Evolutionary conservation across 2,329 filamentous ascomycete species (phyloP).

Genomic region (Trichophyton equinum): DNA sequence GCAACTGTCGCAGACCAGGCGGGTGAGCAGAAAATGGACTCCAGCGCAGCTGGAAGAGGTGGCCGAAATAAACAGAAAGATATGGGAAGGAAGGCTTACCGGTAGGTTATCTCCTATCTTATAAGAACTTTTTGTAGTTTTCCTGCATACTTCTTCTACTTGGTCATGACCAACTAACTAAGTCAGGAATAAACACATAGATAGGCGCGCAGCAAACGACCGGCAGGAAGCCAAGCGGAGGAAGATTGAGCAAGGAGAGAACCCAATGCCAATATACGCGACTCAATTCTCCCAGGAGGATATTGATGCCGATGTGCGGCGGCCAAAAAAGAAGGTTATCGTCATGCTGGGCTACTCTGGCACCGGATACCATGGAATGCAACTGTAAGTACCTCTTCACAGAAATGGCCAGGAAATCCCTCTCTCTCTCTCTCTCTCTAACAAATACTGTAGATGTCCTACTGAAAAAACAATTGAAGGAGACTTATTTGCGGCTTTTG

Average conservation of each 20-base stretch:
- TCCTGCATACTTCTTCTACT: background rate
- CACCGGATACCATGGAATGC: constrained; percentile 94
- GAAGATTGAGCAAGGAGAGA: constrained; percentile 38
- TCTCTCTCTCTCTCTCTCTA: too few relatives aligned
- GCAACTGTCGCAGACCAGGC: background rate
- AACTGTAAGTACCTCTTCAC: constrained; percentile 44
- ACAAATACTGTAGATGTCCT: constrained; percentile 28
- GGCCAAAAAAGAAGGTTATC: constrained; percentile 91
- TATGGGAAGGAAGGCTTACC: constrained; percentile 54
- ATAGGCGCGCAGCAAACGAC: constrained; percentile 41
- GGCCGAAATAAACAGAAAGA: constrained; percentile 48
- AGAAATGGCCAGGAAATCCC: background rate
- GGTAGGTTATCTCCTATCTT: constrained; percentile 32
- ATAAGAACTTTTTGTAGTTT: background rate
- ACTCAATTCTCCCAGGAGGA: constrained; percentile 60
- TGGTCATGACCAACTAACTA: constrained; percentile 33
- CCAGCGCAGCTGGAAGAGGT: constrained; percentile 14
- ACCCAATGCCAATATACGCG: constrained; percentile 40
- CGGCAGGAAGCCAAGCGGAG: constrained; percentile 44
- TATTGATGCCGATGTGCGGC: constrained; percentile 72
- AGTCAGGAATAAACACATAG: constrained; percentile 39
- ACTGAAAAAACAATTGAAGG: constrained; percentile 89
- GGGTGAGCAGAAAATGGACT: background rate
- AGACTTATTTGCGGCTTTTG: constrained; percentile 84
- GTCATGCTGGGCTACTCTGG: constrained; percentile 93